Evolutionary conservation across 352 stramenopile genomes (phyloP).

Genomic region (Globisporangium splendens): DNA sequence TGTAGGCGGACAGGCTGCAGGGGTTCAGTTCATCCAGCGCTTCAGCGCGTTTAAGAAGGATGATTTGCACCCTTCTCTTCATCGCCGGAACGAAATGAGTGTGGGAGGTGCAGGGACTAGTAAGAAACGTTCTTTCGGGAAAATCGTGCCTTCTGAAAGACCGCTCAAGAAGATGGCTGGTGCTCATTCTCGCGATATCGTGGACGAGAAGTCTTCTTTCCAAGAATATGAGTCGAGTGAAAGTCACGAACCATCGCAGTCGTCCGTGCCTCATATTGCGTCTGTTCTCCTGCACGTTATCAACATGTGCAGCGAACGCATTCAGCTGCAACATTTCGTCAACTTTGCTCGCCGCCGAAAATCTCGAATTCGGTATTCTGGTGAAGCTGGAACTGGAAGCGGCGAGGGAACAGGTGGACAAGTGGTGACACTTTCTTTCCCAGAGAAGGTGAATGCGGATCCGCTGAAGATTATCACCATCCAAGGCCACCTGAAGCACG

Average conservation of each 20-base stretch:
- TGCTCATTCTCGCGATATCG: conserved; percentile 19
- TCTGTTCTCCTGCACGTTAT: conserved; percentile 81
- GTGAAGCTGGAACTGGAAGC: conserved; percentile 56
- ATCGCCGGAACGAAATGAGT: conserved; percentile 40
- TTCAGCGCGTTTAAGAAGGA: conserved; percentile 80
- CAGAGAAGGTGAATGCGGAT: conserved; percentile 80
- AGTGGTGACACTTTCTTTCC: conserved; percentile 84
- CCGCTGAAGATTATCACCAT: conserved; percentile 76
- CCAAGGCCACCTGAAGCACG: conserved; percentile 76
- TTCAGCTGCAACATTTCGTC: conserved; percentile 85
- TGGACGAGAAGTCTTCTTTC: conserved; percentile 8
- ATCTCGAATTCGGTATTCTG: conserved; percentile 80
- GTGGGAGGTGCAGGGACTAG: conserved; percentile 24
- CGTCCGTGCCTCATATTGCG: conserved; percentile 62
- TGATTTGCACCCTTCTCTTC: conserved; percentile 60
- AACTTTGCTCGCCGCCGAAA: conserved; percentile 83
- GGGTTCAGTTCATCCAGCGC: conserved; percentile 83
- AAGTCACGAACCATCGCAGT: conserved; percentile 18
- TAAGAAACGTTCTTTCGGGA: conserved; percentile 33
- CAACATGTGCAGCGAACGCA: conserved; percentile 80
- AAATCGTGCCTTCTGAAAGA: conserved; percentile 14
- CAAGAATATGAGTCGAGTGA: conserved; percentile 15
- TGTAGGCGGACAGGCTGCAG: conserved; percentile 49
- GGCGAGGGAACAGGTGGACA: conserved; percentile 67
- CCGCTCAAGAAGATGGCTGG: conserved; percentile 31